Conservation (phyloP, 345 rosid species). For the Theobroma cacao region DNA sequence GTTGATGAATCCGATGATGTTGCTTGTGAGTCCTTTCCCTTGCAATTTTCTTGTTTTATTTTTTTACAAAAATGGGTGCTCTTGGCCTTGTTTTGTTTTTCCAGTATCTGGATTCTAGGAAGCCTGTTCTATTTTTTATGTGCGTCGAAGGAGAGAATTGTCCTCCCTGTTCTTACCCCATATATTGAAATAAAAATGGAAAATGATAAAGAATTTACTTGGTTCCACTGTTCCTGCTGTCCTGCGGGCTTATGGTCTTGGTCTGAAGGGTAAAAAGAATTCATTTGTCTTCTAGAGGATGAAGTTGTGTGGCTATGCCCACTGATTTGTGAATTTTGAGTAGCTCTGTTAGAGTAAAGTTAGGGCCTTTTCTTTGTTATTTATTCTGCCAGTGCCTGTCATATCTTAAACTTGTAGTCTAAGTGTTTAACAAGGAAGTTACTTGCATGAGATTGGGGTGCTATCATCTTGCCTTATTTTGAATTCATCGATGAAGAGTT, state of each 20-base stretch:
- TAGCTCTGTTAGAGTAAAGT: background rate
- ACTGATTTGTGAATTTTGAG: background rate
- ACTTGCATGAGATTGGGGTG: background rate
- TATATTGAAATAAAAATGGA: background rate
- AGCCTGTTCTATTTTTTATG: background rate
- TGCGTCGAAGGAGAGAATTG: background rate
- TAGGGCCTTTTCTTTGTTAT: slow-evolving; percentile 7
- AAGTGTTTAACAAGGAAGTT: background rate
- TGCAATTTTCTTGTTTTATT: background rate
- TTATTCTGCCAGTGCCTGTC: background rate
- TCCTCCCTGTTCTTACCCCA: background rate
- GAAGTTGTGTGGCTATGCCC: background rate
- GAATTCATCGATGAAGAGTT: background rate
- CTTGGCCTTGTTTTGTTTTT: background rate
- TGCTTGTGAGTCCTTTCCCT: slow-evolving; percentile 53
- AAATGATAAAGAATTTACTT: background rate
- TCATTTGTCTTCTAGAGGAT: background rate
- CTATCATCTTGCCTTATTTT: background rate
- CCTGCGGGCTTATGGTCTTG: background rate
- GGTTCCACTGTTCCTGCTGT: background rate
- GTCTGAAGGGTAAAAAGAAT: background rate
- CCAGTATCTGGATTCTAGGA: background rate
- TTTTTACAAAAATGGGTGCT: background rate
- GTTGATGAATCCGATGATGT: slow-evolving; percentile 79
- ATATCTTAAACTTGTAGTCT: background rate